Conservation (phyloP, 352 stramenopile genomes). For the Albugo candida region DNA sequence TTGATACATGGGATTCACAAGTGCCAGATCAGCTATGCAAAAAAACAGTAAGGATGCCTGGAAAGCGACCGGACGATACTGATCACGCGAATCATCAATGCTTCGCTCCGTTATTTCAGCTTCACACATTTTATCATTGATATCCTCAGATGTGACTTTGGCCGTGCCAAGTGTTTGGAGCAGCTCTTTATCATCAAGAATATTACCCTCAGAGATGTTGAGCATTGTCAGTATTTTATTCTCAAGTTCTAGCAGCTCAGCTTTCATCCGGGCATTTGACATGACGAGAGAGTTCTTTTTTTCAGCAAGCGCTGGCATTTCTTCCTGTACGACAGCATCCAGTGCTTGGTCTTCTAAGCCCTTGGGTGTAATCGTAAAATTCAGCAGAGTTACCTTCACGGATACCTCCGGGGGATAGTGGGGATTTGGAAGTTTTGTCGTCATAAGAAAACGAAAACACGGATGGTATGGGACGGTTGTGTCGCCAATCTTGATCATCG, state of each 20-base stretch:
- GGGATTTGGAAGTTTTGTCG: slow-evolving; percentile 83
- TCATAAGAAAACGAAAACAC: slow-evolving; percentile 85
- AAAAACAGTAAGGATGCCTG: slow-evolving; percentile 84
- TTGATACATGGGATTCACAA: slow-evolving; percentile 89
- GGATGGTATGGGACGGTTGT: slow-evolving; percentile 82
- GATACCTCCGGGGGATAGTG: slow-evolving; percentile 86
- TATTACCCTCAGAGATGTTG: slow-evolving; percentile 84
- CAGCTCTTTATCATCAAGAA: slow-evolving; percentile 83
- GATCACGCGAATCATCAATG: slow-evolving; percentile 79
- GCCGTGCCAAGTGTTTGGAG: slow-evolving; percentile 83
- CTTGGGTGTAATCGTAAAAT: slow-evolving; percentile 85
- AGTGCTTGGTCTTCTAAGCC: slow-evolving; percentile 83
- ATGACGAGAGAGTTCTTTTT: slow-evolving; percentile 88
- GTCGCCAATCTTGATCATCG: slow-evolving; percentile 88
- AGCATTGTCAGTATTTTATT: slow-evolving; percentile 89
- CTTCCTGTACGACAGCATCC: slow-evolving; percentile 83
- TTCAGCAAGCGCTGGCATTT: slow-evolving; percentile 85
- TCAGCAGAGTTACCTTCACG: slow-evolving; percentile 84
- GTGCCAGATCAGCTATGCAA: slow-evolving; percentile 77
- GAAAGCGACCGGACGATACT: slow-evolving; percentile 79
- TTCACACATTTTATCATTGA: slow-evolving; percentile 85
- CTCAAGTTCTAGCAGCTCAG: slow-evolving; percentile 84
- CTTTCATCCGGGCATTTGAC: slow-evolving; percentile 82
- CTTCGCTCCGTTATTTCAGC: slow-evolving; percentile 82
- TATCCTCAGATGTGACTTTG: slow-evolving; percentile 84